phyloP scores from a whole-genome alignment of 768 basidiomycete species.

The Amanita subjunquillea region DNA sequence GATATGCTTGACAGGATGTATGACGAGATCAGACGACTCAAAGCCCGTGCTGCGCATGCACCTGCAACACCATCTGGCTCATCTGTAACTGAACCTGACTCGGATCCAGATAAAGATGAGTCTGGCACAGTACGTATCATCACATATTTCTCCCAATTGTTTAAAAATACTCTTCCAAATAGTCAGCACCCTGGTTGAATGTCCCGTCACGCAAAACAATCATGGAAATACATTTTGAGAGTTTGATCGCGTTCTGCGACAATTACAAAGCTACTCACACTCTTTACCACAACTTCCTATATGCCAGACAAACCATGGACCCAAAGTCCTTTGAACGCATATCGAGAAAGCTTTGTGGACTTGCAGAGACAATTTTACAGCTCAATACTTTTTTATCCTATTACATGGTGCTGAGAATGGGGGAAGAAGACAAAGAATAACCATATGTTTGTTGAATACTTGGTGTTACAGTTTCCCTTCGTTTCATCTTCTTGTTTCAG shows the following conservation, averaged over 20 bases:
- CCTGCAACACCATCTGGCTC: not conserved
- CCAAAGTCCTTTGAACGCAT: not conserved
- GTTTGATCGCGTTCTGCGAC: not conserved
- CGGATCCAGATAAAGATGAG: conserved; percentile 1
- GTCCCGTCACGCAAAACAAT: not conserved
- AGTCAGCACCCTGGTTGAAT: not conserved
- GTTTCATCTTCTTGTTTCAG: too few species aligned
- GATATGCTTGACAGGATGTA: not conserved
- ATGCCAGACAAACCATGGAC: not conserved
- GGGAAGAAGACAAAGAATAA: not conserved
- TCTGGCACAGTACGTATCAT: not conserved
- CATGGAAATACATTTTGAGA: not conserved
- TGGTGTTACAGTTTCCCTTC: too few species aligned
- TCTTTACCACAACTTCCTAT: not conserved
- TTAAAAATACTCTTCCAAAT: not conserved
- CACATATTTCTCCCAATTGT: too few species aligned
- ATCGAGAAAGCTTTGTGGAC: not conserved
- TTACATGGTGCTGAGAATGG: not conserved
- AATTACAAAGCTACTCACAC: not conserved
- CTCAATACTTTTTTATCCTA: not conserved
- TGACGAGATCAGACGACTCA: not conserved
- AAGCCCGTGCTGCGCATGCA: not conserved
- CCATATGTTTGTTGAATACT: not conserved
- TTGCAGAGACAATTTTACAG: not conserved
- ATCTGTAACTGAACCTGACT: not conserved